phyloP scores from a whole-genome alignment of 805 yeast genomes.

The Kodamaea leandrae region DNA sequence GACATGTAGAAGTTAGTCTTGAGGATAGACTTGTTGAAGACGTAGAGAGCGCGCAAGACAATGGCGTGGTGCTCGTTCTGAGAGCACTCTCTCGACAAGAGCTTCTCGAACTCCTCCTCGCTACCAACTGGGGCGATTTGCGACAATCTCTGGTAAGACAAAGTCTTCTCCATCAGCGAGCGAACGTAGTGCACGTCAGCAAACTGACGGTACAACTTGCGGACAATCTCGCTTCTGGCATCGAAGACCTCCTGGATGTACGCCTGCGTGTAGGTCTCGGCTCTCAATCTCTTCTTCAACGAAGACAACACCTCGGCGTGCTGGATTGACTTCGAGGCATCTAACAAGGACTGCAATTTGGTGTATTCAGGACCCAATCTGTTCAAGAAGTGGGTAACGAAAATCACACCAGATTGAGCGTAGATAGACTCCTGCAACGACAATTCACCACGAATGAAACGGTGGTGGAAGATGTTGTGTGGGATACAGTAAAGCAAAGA shows the following conservation, averaged over 20 bases:
- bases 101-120: conserved; percentile 69
- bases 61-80: conserved; percentile 78
- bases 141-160: conserved; percentile 84
- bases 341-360: conserved; percentile 62
- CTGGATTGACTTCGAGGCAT: conserved; percentile 56
- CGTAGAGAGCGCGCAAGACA: conserved; percentile 76
- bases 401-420: conserved; percentile 90
- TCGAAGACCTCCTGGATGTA: conserved; percentile 76
- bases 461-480: conserved; percentile 70
- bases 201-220: conserved; percentile 84
- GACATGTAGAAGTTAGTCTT: conserved; percentile 94
- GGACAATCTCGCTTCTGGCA: conserved; percentile 65
- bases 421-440: conserved; percentile 93
- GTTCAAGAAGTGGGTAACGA: conserved; percentile 92
- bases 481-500: conserved; percentile 91
- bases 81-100: conserved; percentile 66
- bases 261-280: conserved; percentile 88
- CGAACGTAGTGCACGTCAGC: conserved; percentile 87
- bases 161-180: conserved; percentile 66
- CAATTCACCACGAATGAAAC: conserved; percentile 70
- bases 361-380: conserved; percentile 88
- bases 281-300: conserved; percentile 84
- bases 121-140: conserved; percentile 70
- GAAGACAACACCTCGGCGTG: conserved; percentile 74
- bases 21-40: conserved; percentile 81